Conservation (phyloP, 345 rosid genomes). For the Brassica nigra region DNA sequence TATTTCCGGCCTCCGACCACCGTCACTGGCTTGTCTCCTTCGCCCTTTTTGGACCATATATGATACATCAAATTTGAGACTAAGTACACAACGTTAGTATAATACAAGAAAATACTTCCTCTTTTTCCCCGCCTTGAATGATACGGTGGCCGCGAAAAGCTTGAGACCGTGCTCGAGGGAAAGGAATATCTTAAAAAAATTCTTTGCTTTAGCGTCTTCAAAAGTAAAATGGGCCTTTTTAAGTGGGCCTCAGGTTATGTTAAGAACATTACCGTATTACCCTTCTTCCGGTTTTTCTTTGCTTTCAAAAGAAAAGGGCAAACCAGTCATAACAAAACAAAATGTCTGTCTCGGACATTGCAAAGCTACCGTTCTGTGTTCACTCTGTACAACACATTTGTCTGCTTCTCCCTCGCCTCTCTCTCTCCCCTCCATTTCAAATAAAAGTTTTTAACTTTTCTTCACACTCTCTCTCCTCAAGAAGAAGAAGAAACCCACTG, state of each 20-base stretch:
- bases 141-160: background rate
- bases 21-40: background rate
- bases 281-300: background rate
- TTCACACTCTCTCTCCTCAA: slow-evolving; percentile 21
- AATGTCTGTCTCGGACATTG: slow-evolving; percentile 37
- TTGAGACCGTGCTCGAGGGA: background rate
- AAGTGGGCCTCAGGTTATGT: no score
- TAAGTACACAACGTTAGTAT: background rate
- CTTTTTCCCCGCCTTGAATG: slow-evolving; percentile 6
- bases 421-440: slow-evolving; percentile 33
- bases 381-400: slow-evolving; percentile 43
- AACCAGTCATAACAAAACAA: slow-evolving; percentile 14
- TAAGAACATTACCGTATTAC: no score
- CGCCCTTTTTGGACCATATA: background rate
- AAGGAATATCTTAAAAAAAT: slow-evolving; percentile 19
- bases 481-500: background rate
- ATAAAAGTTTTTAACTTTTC: slow-evolving; percentile 17
- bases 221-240: slow-evolving; percentile 22
- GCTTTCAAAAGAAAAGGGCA: slow-evolving; percentile 8
- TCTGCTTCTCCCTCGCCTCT: slow-evolving; percentile 34
- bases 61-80: background rate
- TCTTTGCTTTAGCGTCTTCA: slow-evolving; percentile 34
- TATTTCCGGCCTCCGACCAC: background rate
- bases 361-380: slow-evolving; percentile 39
- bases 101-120: background rate